Evolutionary conservation across 2,329 filamentous ascomycete species (phyloP), one percentile per base, ranked within the genome.

Genomic region (Clonostachys chloroleuca): DNA sequence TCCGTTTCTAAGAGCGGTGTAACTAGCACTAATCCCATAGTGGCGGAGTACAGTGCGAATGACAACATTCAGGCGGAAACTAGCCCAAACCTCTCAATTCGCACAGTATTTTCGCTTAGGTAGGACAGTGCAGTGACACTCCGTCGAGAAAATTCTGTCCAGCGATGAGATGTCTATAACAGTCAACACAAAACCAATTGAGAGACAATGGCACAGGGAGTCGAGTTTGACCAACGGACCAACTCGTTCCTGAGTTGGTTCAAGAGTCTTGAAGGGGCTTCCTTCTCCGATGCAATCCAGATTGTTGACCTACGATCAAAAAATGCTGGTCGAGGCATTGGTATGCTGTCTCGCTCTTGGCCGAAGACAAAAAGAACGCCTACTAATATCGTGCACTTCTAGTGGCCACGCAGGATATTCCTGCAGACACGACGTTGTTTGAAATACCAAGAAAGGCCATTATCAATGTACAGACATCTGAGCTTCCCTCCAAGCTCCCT

Each of bases 381-480:
- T 42, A 20, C 16, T 14, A 16, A 39, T 18, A 39, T 30, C 24
- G 9, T 30, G 24, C 36, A n/a, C 36, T 18, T 18, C 18, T 18
- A 92, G 88, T 95, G 56, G 87, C 90, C 24, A 77, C 69, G 18
- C 63, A 76, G 49, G 80, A 89, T 52, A 89, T 96, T 46, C 68
- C 74, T 16, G 78, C 87, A 55, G 87, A 91, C 51, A 88, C 89
- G 48, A 79, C 86, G 43, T 77, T 95, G 40, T 95, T 95, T 71
- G 84, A 81, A 42, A 87, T 95, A 51, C 89, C 90, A 3, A 82
- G 87, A 51, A 68, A 73, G 42, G 72, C 78, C 44, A 84, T 95
- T 52, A 80, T 96, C 59, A 87, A 80, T 55, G 73, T 80, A 18
- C 77, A 86, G 59, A 95, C 87, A 39, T 94, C 89, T 1, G 74